phyloP scores from a whole-genome alignment of 441 rosid genomes.

The Arabidopsis hybrid region DNA sequence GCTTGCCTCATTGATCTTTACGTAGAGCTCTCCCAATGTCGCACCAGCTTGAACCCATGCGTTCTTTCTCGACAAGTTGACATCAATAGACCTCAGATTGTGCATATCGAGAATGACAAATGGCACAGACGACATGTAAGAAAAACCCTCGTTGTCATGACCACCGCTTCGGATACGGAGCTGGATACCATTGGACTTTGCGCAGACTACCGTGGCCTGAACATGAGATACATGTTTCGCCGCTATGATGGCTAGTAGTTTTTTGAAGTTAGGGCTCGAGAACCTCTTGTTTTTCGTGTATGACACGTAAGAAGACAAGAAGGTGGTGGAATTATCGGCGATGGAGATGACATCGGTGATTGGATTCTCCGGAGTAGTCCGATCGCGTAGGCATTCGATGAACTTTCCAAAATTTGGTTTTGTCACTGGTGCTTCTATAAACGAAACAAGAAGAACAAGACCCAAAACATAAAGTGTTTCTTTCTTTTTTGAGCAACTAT shows the following conservation, averaged over 20 bases:
- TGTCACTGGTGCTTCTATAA: slow-evolving; percentile 23
- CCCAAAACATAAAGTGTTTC: slow-evolving; percentile 16
- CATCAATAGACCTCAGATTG: slow-evolving; percentile 31
- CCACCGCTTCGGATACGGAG: slow-evolving; percentile 49
- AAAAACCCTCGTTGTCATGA: slow-evolving; percentile 41
- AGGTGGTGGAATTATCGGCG: slow-evolving; percentile 34
- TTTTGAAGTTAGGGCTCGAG: slow-evolving; percentile 37
- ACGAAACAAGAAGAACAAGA: slow-evolving; percentile 35
- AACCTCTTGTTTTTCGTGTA: slow-evolving; percentile 46
- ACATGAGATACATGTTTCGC: slow-evolving; percentile 41
- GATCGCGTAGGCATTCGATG: slow-evolving; percentile 35
- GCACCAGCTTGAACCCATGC: slow-evolving; percentile 53
- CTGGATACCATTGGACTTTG: slow-evolving; percentile 39
- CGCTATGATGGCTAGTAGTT: slow-evolving; percentile 42
- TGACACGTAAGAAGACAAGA: slow-evolving; percentile 37
- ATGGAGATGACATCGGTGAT: slow-evolving; percentile 41
- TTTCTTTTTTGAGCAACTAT: slow-evolving; percentile 8
- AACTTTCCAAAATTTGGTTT: slow-evolving; percentile 34
- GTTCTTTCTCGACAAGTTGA: slow-evolving; percentile 33
- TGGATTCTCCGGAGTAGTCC: slow-evolving; percentile 28
- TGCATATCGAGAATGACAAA: slow-evolving; percentile 46
- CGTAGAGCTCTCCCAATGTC: slow-evolving; percentile 46
- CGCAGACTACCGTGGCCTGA: slow-evolving; percentile 44
- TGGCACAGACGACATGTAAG: slow-evolving; percentile 40
- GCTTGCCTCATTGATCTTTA: slow-evolving; percentile 41